Evolutionary conservation across 2,329 filamentous ascomycete genomes (phyloP).

Genomic region (Pestalotiopsis sp.): DNA sequence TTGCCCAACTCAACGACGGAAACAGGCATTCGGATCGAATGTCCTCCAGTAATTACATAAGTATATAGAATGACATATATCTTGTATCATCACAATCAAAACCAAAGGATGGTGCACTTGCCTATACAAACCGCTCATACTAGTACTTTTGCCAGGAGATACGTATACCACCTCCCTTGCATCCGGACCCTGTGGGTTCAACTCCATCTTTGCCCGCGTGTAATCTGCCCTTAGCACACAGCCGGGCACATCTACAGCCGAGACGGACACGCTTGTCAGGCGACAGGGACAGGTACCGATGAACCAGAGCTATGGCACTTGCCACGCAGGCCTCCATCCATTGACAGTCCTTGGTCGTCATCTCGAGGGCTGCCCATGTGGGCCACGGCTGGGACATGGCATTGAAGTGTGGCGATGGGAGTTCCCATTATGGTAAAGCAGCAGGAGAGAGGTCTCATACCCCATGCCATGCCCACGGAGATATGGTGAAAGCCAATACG

Average conservation of each 20-base stretch:
- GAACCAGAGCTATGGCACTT: too few relatives aligned
- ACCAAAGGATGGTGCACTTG: background rate
- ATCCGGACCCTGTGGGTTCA: too few relatives aligned
- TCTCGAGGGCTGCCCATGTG: background rate
- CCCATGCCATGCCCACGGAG: background rate
- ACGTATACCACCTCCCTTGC: background rate
- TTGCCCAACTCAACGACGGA: too few relatives aligned
- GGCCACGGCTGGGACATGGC: background rate
- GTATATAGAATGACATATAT: background rate
- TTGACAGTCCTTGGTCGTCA: background rate
- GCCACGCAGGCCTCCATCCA: background rate
- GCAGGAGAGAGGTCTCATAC: background rate
- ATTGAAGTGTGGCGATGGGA: background rate
- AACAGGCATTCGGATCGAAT: too few relatives aligned
- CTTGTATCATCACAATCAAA: background rate
- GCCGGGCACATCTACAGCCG: too few relatives aligned
- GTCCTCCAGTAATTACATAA: background rate
- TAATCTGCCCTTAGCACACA: too few relatives aligned
- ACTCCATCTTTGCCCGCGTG: too few relatives aligned
- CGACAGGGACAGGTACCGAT: too few relatives aligned
- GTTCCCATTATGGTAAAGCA: background rate
- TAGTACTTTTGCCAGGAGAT: background rate
- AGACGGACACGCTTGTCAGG: too few relatives aligned
- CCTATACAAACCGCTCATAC: background rate
- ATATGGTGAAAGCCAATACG: background rate